Conservation (phyloP, 2,329 filamentous ascomycete species). For the Neonectria magnoliae region DNA sequence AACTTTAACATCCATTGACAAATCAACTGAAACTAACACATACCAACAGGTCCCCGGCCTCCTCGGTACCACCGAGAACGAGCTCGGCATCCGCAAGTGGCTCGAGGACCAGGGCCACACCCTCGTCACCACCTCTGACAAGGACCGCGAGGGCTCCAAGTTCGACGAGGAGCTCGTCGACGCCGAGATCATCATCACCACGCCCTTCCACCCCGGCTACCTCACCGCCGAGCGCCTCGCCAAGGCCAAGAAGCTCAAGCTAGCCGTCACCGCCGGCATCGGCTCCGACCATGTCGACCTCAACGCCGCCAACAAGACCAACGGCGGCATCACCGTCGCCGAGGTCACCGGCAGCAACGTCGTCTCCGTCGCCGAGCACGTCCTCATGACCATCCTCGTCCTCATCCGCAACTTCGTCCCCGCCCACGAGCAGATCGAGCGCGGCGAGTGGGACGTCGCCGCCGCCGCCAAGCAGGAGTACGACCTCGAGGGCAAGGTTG, state of each 20-base stretch:
- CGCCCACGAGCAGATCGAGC: constrained; percentile 90
- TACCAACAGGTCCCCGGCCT: constrained; percentile 73
- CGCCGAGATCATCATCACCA: constrained; percentile 98
- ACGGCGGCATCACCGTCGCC: constrained; percentile 95
- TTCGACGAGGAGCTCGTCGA: constrained; percentile 97
- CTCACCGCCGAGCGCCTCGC: constrained; percentile 94
- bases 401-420: constrained; percentile 99
- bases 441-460: constrained; percentile 94
- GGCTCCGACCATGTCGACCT: constrained; percentile 98
- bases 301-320: constrained; percentile 96
- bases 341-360: constrained; percentile 99
- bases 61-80: constrained; percentile 96
- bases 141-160: constrained; percentile 90
- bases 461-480: constrained; percentile 98
- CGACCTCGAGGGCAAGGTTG: constrained; percentile 96
- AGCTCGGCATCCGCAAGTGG: constrained; percentile 97
- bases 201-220: constrained; percentile 98
- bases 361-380: constrained; percentile 98
- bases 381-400: constrained; percentile 97
- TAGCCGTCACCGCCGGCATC: constrained; percentile 96
- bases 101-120: constrained; percentile 97
- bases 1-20: constrained; percentile 23
- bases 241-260: constrained; percentile 98
- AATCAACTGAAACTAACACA: neutral
- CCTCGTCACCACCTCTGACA: constrained; percentile 96